These are phyloP conservation scores for Candolleomyces efflorescens DNA, from an alignment of 768 basidiomycete species.

Conservation along the genomic window DNA sequence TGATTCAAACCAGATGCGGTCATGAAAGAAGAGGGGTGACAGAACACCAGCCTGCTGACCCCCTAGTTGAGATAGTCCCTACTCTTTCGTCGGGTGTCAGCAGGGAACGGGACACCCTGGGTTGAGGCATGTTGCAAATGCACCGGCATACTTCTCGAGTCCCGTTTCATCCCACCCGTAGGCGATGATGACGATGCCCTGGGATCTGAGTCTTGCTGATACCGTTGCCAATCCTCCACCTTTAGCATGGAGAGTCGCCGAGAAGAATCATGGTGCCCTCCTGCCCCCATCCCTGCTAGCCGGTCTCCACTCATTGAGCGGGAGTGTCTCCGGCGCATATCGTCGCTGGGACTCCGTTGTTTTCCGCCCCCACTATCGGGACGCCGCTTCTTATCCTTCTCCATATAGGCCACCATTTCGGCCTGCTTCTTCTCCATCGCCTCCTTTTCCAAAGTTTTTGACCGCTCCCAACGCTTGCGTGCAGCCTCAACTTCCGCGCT, in stretches of 20 bases:
- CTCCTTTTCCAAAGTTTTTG: conserved; percentile 69
- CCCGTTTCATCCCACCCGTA: conserved; percentile 24
- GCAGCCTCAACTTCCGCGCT: conserved; percentile 74
- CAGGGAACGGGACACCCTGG: conserved; percentile 57
- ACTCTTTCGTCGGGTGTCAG: conserved; percentile 29
- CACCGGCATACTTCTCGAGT: conserved; percentile 26
- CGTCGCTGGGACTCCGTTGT: conserved; percentile 29
- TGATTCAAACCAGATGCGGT: background rate
- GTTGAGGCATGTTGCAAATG: conserved; percentile 7
- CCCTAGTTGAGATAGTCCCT: conserved; percentile 33
- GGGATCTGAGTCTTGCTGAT: conserved; percentile 50
- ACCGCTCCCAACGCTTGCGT: conserved; percentile 77
- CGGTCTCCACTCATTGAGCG: conserved; percentile 62
- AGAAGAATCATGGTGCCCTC: conserved; percentile 34
- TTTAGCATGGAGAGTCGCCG: conserved; percentile 71
- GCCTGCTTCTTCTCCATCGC: conserved; percentile 69
- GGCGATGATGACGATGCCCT: conserved; percentile 12
- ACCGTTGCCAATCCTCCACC: conserved; percentile 82
- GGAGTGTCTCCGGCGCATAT: conserved; percentile 36
- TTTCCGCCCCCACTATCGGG: conserved; percentile 36
- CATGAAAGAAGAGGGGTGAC: conserved; percentile 9
- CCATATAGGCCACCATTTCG: conserved; percentile 58
- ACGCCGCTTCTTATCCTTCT: conserved; percentile 43
- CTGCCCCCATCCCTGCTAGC: conserved; percentile 42
- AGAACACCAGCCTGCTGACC: background rate